phyloP scores from a whole-genome alignment of 176 grass and related monocot genomes.

The Chrysopogon serrulatus region DNA sequence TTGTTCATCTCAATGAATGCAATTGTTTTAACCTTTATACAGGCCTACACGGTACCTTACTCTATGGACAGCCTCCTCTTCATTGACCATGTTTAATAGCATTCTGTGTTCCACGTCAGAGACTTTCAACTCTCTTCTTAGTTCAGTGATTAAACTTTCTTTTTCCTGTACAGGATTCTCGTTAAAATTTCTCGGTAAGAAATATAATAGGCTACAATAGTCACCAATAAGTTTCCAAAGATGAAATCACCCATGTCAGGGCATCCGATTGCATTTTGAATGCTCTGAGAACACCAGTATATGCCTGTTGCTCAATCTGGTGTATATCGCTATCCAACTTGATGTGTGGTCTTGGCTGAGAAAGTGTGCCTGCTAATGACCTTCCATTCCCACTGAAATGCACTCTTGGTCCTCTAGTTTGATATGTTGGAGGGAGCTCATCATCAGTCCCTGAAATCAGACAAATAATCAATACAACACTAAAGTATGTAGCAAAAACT shows the following conservation, averaged over 20 bases:
- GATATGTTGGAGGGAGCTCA: constrained; percentile 46
- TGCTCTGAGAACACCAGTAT: constrained; percentile 70
- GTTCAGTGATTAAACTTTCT: constrained; percentile 62
- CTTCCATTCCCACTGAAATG: constrained; percentile 32
- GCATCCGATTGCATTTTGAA: constrained; percentile 76
- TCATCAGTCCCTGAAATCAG: constrained; percentile 55
- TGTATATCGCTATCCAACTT: constrained; percentile 56
- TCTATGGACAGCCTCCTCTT: constrained; percentile 47
- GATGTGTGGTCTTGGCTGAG: constrained; percentile 27
- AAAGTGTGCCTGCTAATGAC: constrained; percentile 21
- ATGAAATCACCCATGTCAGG: constrained; percentile 59
- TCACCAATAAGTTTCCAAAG: background rate
- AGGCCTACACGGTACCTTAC: constrained; percentile 29
- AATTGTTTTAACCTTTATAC: background rate
- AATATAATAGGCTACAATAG: background rate
- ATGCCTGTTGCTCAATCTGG: constrained; percentile 63
- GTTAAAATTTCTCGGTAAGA: background rate
- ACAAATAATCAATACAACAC: background rate
- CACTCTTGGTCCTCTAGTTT: constrained; percentile 24
- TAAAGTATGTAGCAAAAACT: background rate
- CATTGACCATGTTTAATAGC: constrained; percentile 58
- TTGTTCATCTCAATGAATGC: background rate
- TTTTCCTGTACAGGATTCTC: constrained; percentile 54
- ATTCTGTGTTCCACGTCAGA: constrained; percentile 68
- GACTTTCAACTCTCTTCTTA: constrained; percentile 63